A percentile compares a stretch with the other conserved stretches of the same genome.
Conservation (phyloP, 257 asterid species). For the Ballota nigra region DNA sequence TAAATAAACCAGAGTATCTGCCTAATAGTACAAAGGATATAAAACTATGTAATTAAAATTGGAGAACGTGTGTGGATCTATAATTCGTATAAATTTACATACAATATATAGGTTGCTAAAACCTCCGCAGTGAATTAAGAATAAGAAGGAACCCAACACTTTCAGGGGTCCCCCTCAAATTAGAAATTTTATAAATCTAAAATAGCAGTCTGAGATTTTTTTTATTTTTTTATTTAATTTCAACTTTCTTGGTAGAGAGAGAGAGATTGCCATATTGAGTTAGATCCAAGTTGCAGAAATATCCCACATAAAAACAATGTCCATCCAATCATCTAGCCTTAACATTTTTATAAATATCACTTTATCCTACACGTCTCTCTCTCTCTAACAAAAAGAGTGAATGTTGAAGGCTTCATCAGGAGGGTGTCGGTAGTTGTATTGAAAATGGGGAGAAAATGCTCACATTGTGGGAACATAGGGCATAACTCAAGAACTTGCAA, state of each 20-base stretch:
- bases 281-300: constrained; percentile 34
- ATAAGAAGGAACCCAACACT: neutral
- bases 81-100: no score
- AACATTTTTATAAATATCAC: constrained; percentile 42
- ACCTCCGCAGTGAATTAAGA: no score
- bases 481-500: constrained; percentile 89
- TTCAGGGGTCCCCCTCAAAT: neutral
- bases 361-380: constrained; percentile 27
- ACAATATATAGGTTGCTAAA: no score
- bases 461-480: constrained; percentile 82
- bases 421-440: constrained; percentile 11
- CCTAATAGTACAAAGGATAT: no score
- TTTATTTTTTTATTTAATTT: no score
- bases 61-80: no score
- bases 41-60: no score
- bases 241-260: neutral
- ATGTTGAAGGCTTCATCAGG: neutral
- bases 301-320: constrained; percentile 29
- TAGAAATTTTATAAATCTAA: neutral
- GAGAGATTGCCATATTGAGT: neutral
- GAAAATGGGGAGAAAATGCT: constrained; percentile 86
- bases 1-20: no score
- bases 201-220: neutral
- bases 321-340: constrained; percentile 45
- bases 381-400: constrained; percentile 13